Base-by-base conservation (phyloP, 2,329 filamentous ascomycete genomes). In the Curvularia hawaiiensis region DNA sequence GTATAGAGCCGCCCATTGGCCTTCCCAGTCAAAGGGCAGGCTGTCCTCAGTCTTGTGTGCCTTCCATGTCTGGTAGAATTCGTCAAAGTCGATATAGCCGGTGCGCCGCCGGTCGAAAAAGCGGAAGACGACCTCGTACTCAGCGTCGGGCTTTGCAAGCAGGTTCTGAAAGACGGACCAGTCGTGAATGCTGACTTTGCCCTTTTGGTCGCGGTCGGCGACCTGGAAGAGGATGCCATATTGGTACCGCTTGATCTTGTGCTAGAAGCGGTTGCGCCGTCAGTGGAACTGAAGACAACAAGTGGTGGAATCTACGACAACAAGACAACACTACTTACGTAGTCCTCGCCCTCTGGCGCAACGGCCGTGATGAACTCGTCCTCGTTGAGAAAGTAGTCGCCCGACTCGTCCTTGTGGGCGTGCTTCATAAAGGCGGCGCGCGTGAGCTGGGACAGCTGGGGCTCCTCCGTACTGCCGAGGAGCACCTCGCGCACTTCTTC, bases 91-190 rank as follows among this genome's bases (percentile, higher is more conserved):
- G 72, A 99, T 92, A 48, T 85, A 85, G 60, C 95, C 95, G 20
- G 87, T 90, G 60, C 90, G 86, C 50, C 94, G 88, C 68, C 91
- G 84, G 74, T 98, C 94, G 79, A 99, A 99, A 54, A 99, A 85
- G 69, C 95, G 91, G 81, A 98, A 99, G 16, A 95, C 94, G 69
- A 99, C 97, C 78, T 98, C 93, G 80, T 99, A 99, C 80, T 99
- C 95, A 76, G 95, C 95, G 74, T 98, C 95, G 61, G 95, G 90
- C 80, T 97, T 98, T 67, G 85, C 84, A 58, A 99, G 88, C 62
- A 99, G 85, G 81, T 96, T 96, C 80, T 97, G 91, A 78, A 98
- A 99, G 63, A 90, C 89, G 46, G 85, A 88, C 92, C 94, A 99
- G 80, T 99, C 95, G 59, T 87, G 82, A 53, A 98, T 80, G 67